Percentiles rank a stretch among this genome's conserved stretches.
Evolutionary conservation across 306 rosid genomes (phyloP).

Genomic region (Cajanus cajan): DNA sequence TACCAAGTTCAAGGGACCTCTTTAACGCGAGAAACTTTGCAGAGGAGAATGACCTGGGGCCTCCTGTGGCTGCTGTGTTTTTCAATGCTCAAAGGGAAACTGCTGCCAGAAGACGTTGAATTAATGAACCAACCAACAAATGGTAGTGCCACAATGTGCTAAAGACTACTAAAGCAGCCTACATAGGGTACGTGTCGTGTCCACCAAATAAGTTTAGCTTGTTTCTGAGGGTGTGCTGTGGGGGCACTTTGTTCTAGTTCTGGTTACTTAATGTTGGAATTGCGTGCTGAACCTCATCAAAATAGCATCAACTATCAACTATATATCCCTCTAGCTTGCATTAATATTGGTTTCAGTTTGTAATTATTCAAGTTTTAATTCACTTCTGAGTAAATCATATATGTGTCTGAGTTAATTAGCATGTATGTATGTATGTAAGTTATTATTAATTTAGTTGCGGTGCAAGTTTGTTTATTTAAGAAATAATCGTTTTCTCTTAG

Average conservation of each 20-base stretch:
- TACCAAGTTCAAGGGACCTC: conserved; percentile 57
- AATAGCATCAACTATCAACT: not conserved
- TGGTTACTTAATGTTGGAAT: not conserved
- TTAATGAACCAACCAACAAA: not conserved
- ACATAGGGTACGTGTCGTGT: not conserved
- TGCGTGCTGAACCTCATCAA: not conserved
- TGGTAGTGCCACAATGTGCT: not conserved
- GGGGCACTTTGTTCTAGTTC: not conserved
- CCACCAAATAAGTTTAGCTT: not conserved
- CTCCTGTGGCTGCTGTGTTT: conserved; percentile 87
- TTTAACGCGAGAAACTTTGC: conserved; percentile 64
- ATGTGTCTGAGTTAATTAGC: not conserved
- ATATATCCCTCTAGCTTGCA: not conserved
- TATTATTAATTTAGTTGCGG: not conserved
- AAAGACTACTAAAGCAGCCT: not conserved
- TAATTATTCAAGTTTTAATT: not conserved
- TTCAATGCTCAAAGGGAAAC: conserved; percentile 95
- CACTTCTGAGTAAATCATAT: not conserved
- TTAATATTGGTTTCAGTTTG: not conserved
- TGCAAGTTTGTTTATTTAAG: not conserved
- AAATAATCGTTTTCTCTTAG: not conserved
- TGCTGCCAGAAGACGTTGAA: conserved; percentile 72
- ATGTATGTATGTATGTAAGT: not conserved
- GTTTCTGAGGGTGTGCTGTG: not conserved
- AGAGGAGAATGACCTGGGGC: conserved; percentile 55